Conservation (phyloP, 768 basidiomycete genomes). For the Cytidiella melzeri region DNA sequence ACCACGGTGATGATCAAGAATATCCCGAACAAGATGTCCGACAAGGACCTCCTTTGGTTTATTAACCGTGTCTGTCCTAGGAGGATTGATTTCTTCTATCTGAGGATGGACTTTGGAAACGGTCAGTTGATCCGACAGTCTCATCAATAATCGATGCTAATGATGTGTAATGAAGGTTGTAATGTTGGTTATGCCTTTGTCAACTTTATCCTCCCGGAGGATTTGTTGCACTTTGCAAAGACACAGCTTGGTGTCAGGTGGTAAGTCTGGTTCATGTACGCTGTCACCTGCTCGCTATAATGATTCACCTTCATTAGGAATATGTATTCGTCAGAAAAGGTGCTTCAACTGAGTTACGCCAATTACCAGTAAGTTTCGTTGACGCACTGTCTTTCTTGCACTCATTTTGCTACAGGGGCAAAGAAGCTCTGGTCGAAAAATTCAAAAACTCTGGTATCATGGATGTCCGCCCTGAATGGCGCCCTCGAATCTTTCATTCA, state of each 20-base stretch:
- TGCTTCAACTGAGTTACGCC: slow-evolving; percentile 87
- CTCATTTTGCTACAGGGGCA: slow-evolving; percentile 48
- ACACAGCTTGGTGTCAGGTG: slow-evolving; percentile 75
- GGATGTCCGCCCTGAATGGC: slow-evolving; percentile 80
- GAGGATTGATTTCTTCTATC: slow-evolving; percentile 79
- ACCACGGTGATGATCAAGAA: slow-evolving; percentile 91
- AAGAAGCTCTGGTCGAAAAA: slow-evolving; percentile 85
- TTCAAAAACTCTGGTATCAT: slow-evolving; percentile 90
- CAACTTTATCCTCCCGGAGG: slow-evolving; percentile 78
- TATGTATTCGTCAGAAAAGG: slow-evolving; percentile 88
- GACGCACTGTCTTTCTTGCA: neutral
- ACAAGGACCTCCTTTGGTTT: slow-evolving; percentile 61
- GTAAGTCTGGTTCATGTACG: slow-evolving; percentile 33
- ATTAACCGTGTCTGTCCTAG: slow-evolving; percentile 70
- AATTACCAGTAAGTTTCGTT: slow-evolving; percentile 73
- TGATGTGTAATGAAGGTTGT: slow-evolving; percentile 39
- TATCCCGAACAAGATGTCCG: slow-evolving; percentile 88
- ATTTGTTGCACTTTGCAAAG: slow-evolving; percentile 71
- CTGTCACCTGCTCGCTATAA: neutral
- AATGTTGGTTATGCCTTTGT: slow-evolving; percentile 86
- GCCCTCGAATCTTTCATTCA: slow-evolving; percentile 81
- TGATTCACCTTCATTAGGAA: slow-evolving; percentile 47
- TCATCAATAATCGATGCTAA: neutral
- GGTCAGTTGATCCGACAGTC: slow-evolving; percentile 34
- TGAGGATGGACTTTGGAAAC: slow-evolving; percentile 82